Base-by-base conservation (phyloP, 805 yeast genomes). In the Lipomyces japonicus region DNA sequence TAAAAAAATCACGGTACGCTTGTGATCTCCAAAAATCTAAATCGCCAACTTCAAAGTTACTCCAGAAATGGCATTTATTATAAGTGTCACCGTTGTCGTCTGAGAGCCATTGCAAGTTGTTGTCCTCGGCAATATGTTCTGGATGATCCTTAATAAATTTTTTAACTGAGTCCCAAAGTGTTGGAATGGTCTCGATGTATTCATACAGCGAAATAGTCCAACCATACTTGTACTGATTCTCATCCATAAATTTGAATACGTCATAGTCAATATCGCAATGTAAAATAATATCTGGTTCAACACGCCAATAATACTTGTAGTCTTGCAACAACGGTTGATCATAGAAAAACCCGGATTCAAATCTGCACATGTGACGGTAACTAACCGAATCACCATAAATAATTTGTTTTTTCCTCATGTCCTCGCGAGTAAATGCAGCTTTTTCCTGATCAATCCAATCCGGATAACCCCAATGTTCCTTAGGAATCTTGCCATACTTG, bases 271-370 rank as follows among this genome's bases (percentile, higher is more conserved):
- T 72, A 65, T 86, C 87, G 71, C 95, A 88, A 68, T 71, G 78
- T 56, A 86, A 75, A 65, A 78, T 76, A 60, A 82, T 79, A 59
- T 78, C 83, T 12, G 96, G 96, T 70, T 89, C 96, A 32, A 89
- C 90, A 68, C 95, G 81, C 96, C 96, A 89, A 74, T 86, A 87
- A 77, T 84, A 88, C 63, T 83, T 86, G 75, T 82, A 89, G 23
- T 80, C 78, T 52, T 73, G 70, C 68, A 88, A 63, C 43, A 81
- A 68, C 44, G 77, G 78, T 64, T 86, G 87, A 65, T 83, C 75
- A 77, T 81, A 87, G 72, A 87, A 84, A 66, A 83, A 84, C 0
- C 95, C 95, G 16, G 89, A 79, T 67, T 85, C 89, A 68, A 78
- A 88, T 59, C 96, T 78, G 68, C 95, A 88, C 95, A 89, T 86